Evolutionary conservation across 106 monocot genomes (phyloP).

Genomic region (Xerophyta viscosa): DNA sequence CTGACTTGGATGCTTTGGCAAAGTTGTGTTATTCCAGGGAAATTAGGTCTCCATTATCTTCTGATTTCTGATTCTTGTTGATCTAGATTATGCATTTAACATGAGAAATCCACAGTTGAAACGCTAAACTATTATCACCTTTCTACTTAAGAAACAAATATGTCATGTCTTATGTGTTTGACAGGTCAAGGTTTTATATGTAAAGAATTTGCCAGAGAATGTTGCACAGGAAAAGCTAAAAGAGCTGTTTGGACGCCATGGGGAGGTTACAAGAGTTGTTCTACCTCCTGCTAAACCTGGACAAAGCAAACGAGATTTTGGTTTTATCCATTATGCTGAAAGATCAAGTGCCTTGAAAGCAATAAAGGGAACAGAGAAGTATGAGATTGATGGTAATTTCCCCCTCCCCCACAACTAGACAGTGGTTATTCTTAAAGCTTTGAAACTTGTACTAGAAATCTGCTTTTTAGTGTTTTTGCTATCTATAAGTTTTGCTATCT

Average conservation of each 20-base stretch:
- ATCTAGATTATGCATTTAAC: too few species aligned
- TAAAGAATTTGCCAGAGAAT: constrained; percentile 89
- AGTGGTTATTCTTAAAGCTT: too few species aligned
- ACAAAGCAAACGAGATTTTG: constrained; percentile 81
- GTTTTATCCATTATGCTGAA: constrained; percentile 96
- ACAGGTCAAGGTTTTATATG: constrained; percentile 90
- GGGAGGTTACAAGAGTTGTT: constrained; percentile 90
- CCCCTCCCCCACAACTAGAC: too few species aligned
- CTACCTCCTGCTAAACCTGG: constrained; percentile 76
- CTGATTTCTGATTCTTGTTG: too few species aligned
- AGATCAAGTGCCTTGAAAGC: constrained; percentile 96
- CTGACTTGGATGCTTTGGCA: too few species aligned
- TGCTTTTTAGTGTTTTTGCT: too few species aligned
- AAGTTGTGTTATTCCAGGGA: too few species aligned
- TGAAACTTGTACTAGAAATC: neutral
- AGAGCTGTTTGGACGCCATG: constrained; percentile 80
- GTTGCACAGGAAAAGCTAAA: constrained; percentile 68
- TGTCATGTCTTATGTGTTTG: constrained; percentile 8
- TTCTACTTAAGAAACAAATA: neutral
- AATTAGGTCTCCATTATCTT: too few species aligned
- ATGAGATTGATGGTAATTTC: constrained; percentile 87
- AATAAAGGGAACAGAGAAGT: constrained; percentile 77
- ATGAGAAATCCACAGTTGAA: too few species aligned
- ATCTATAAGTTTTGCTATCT: too few species aligned
- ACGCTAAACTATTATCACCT: too few species aligned